These are phyloP conservation scores for Fusarium sterilihyphosum DNA, from an alignment of 2,329 filamentous ascomycete species.

Conservation along the genomic window DNA sequence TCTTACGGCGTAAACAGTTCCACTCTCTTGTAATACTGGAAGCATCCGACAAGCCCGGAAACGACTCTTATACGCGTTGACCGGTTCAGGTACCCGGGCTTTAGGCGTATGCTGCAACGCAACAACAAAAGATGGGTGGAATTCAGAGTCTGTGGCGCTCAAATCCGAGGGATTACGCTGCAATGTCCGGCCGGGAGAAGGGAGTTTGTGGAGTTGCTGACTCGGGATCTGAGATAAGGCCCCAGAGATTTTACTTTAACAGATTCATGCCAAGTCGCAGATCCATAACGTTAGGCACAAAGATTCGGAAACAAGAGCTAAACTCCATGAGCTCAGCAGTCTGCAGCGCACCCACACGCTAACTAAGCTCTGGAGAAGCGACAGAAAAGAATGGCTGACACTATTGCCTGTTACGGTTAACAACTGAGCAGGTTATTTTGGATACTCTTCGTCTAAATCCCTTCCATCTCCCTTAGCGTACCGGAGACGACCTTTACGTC, in stretches of 20 bases:
- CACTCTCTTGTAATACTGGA: neutral
- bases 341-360: slow-evolving; percentile 12
- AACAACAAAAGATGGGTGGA: neutral
- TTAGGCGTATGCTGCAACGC: neutral
- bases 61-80: neutral
- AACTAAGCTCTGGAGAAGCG: slow-evolving; percentile 4
- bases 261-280: too few species aligned
- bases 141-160: neutral
- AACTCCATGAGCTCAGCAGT: slow-evolving; percentile 28
- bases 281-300: slow-evolving; percentile 22
- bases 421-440: slow-evolving; percentile 5
- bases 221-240: too few species aligned
- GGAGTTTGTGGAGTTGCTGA: too few species aligned
- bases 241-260: too few species aligned
- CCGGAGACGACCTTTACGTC: slow-evolving; percentile 12
- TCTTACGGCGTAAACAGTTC: slow-evolving; percentile 1
- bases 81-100: slow-evolving; percentile 4
- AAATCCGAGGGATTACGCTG: slow-evolving; percentile 25
- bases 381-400: slow-evolving; percentile 8
- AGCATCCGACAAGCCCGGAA: neutral
- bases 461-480: slow-evolving; percentile 13
- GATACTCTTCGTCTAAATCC: neutral
- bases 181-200: slow-evolving; percentile 7
- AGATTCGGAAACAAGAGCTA: slow-evolving; percentile 33
- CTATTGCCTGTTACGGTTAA: neutral